These are phyloP conservation scores for Penicillium sp. DNA, from an alignment of 2,329 filamentous ascomycete genomes.

Conservation along the genomic window DNA sequence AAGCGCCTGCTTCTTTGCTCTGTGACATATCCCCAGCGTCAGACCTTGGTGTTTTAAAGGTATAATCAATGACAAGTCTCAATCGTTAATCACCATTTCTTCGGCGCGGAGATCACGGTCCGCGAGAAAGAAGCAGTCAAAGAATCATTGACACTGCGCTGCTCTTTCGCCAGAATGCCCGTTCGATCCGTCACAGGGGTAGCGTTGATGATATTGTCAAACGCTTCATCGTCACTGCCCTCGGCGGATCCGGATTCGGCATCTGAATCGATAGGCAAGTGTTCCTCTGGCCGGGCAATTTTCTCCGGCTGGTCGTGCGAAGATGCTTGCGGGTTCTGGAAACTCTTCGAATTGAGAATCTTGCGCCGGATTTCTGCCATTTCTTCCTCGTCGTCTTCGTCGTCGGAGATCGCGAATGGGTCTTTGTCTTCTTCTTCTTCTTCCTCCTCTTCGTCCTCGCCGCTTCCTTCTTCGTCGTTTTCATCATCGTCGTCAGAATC, in stretches of 20 bases:
- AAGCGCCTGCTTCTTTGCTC: background rate
- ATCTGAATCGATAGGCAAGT: slow-evolving; percentile 57
- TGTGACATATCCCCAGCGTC: too few relatives aligned
- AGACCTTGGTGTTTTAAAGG: too few relatives aligned
- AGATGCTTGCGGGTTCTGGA: slow-evolving; percentile 56
- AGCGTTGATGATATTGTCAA: slow-evolving; percentile 90
- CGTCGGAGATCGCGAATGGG: slow-evolving; percentile 72
- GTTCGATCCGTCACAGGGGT: slow-evolving; percentile 84
- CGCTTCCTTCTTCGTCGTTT: slow-evolving; percentile 42
- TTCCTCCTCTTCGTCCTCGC: slow-evolving; percentile 43
- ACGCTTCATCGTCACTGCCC: slow-evolving; percentile 57
- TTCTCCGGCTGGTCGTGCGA: slow-evolving; percentile 56
- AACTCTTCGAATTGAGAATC: slow-evolving; percentile 88
- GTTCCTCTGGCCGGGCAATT: slow-evolving; percentile 55
- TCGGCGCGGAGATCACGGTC: slow-evolving; percentile 46
- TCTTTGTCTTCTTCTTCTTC: slow-evolving; percentile 53
- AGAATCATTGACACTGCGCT: slow-evolving; percentile 48
- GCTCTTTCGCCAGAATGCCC: slow-evolving; percentile 63
- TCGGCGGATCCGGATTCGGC: slow-evolving; percentile 67
- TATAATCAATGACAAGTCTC: background rate
- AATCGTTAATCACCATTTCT: slow-evolving; percentile 25
- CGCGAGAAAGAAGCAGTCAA: slow-evolving; percentile 49
- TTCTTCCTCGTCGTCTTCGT: slow-evolving; percentile 76
- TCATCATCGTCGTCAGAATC: slow-evolving; percentile 52
- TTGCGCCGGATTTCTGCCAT: slow-evolving; percentile 90